A percentile compares a stretch with the other conserved stretches of the same genome.
Conservation (phyloP, 352 stramenopile genomes). For the Phytopythium montanum region DNA sequence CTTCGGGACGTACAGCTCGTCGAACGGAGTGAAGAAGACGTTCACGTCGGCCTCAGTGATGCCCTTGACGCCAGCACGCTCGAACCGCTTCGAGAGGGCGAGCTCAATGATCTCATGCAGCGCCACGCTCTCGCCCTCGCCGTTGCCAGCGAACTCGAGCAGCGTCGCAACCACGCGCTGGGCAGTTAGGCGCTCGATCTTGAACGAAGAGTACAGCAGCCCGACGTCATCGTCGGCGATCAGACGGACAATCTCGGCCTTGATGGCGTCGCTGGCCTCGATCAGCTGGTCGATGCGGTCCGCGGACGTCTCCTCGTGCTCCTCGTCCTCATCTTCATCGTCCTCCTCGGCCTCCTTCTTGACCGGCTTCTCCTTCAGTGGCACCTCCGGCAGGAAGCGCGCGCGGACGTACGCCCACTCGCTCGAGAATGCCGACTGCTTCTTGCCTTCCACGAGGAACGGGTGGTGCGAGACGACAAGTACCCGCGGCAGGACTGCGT, state of each 20-base stretch:
- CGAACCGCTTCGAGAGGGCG: constrained; percentile 46
- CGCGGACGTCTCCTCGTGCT: constrained; percentile 24
- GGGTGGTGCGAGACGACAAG: constrained; percentile 72
- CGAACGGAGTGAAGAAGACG: constrained; percentile 59
- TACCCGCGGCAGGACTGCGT: constrained; percentile 41
- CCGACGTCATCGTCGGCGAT: constrained; percentile 37
- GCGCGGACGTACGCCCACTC: constrained; percentile 70
- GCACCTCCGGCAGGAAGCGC: constrained; percentile 40
- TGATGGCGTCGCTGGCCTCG: constrained; percentile 59
- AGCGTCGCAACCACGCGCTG: constrained; percentile 71
- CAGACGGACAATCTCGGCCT: constrained; percentile 44
- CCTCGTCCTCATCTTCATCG: constrained; percentile 39
- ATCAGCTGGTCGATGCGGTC: constrained; percentile 82
- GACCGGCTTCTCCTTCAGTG: constrained; percentile 7
- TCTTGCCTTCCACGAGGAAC: constrained; percentile 61
- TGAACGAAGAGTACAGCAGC: constrained; percentile 49
- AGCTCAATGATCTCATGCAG: constrained; percentile 71
- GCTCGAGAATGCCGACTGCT: constrained; percentile 36
- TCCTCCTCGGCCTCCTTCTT: constrained; percentile 17
- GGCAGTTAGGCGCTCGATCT: constrained; percentile 49
- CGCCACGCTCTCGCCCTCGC: constrained; percentile 68
- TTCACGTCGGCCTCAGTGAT: constrained; percentile 56
- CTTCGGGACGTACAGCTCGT: constrained; percentile 74
- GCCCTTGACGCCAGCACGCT: constrained; percentile 39
- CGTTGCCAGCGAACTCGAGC: constrained; percentile 78